Percentiles rank a stretch among this genome's conserved stretches.
Conservation (phyloP, 306 rosid genomes). For the Malus sieversii region DNA sequence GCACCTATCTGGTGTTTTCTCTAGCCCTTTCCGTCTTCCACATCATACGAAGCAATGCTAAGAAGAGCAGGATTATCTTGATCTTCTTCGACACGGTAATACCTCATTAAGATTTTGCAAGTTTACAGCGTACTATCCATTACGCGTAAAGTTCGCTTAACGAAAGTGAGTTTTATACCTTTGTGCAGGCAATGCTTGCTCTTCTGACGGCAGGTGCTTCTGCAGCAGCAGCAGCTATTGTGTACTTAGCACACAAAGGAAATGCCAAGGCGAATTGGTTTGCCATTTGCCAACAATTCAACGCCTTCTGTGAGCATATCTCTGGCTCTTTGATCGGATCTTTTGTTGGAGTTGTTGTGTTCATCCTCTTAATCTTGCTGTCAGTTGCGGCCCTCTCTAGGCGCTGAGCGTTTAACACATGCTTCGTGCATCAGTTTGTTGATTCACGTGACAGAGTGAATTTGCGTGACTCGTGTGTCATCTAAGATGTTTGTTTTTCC, state of each 20-base stretch:
- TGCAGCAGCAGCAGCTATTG: conserved; percentile 50
- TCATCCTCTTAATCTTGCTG: conserved; percentile 32
- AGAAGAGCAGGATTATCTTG: conserved; percentile 26
- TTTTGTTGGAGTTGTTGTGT: conserved; percentile 28
- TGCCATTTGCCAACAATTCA: conserved; percentile 54
- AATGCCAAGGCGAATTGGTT: conserved; percentile 45
- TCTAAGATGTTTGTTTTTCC: not conserved
- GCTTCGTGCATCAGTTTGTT: not conserved
- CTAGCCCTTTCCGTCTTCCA: conserved; percentile 40
- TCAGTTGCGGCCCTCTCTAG: conserved; percentile 36
- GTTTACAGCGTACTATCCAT: not conserved
- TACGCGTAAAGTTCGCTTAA: not conserved
- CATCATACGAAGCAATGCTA: conserved; percentile 32
- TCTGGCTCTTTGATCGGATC: conserved; percentile 67
- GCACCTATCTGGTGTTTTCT: conserved; percentile 35
- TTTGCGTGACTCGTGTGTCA: not conserved
- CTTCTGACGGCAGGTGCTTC: conserved; percentile 42
- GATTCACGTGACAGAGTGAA: not conserved
- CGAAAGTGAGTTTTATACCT: not conserved
- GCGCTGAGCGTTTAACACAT: conserved; percentile 5
- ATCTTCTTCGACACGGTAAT: conserved; percentile 40
- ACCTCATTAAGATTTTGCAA: not conserved
- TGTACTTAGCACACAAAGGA: conserved; percentile 49
- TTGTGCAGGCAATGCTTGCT: conserved; percentile 39
- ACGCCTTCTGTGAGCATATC: conserved; percentile 53